These are phyloP conservation scores for Aspergillus quadricinctus DNA, from an alignment of 2,329 filamentous ascomycete species.

Conservation along the genomic window DNA sequence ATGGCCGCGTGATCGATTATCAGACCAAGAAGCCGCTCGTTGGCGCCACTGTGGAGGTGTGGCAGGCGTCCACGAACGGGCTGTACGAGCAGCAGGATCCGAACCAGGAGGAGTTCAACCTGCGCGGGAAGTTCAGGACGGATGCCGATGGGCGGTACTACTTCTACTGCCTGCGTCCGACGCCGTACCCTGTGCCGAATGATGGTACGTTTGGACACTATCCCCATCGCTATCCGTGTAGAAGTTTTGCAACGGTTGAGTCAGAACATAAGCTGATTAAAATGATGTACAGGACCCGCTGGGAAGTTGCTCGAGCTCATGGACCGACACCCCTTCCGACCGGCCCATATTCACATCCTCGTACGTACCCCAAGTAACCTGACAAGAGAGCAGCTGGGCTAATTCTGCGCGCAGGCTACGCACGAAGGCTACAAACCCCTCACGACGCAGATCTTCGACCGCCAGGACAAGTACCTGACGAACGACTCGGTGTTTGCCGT, in stretches of 20 bases:
- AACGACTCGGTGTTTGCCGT: slow-evolving; percentile 58
- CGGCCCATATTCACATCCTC: slow-evolving; percentile 61
- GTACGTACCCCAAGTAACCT: slow-evolving; percentile 31
- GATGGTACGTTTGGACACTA: slow-evolving; percentile 36
- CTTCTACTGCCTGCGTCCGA: slow-evolving; percentile 59
- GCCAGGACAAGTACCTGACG: slow-evolving; percentile 58
- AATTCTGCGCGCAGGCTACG: slow-evolving; percentile 39
- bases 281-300: slow-evolving; percentile 44
- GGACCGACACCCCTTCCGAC: slow-evolving; percentile 58
- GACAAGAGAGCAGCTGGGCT: neutral
- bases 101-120: slow-evolving; percentile 66
- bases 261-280: too few species aligned
- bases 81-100: slow-evolving; percentile 70
- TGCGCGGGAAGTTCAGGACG: slow-evolving; percentile 68
- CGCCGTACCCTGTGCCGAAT: slow-evolving; percentile 52
- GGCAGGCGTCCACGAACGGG: slow-evolving; percentile 74
- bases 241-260: too few species aligned
- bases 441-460: slow-evolving; percentile 74
- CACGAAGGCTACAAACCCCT: slow-evolving; percentile 62
- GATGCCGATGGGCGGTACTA: slow-evolving; percentile 61
- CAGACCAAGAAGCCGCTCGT: slow-evolving; percentile 61
- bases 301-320: slow-evolving; percentile 55
- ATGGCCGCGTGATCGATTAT: slow-evolving; percentile 58
- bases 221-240: too few species aligned
- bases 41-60: slow-evolving; percentile 67